phyloP scores from a whole-genome alignment of 768 basidiomycete genomes.

The Candolleomyces efflorescens region DNA sequence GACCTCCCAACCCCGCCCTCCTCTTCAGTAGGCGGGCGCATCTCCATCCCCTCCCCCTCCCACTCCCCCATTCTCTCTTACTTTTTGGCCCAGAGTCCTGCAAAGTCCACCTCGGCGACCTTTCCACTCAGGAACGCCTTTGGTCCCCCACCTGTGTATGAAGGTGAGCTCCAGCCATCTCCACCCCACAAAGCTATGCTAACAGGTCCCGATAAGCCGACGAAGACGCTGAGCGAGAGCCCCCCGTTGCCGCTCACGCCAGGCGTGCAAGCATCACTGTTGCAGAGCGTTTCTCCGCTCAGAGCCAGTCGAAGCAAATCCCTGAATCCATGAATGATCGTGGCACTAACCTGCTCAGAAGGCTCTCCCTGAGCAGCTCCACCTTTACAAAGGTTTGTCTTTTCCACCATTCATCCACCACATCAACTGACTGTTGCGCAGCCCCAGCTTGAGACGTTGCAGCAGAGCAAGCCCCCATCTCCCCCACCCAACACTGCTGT shows the following conservation, averaged over 20 bases:
- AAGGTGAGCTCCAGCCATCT: conserved; percentile 41
- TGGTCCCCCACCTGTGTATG: conserved; percentile 51
- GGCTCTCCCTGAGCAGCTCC: conserved; percentile 64
- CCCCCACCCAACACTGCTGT: conserved; percentile 52
- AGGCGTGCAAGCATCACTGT: conserved; percentile 61
- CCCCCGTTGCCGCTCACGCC: conserved; percentile 40
- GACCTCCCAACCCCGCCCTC: conserved; percentile 51
- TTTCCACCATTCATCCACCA: neutral
- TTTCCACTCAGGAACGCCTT: conserved; percentile 63
- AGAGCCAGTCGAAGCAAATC: conserved; percentile 30
- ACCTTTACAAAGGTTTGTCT: conserved; percentile 53
- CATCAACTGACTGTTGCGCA: conserved; percentile 7
- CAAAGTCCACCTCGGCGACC: conserved; percentile 44
- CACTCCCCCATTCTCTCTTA: conserved; percentile 70
- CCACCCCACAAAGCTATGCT: neutral
- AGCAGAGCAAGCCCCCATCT: neutral
- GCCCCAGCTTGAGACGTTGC: conserved; percentile 21
- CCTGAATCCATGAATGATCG: conserved; percentile 56
- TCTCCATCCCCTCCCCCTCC: conserved; percentile 50
- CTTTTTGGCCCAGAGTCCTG: conserved; percentile 60
- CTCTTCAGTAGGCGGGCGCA: conserved; percentile 34
- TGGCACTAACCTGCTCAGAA: conserved; percentile 65
- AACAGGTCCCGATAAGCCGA: conserved; percentile 14
- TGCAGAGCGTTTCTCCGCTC: conserved; percentile 49
- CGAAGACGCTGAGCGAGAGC: conserved; percentile 39